Percentiles rank a stretch among this genome's conserved stretches.
These are phyloP conservation scores for Neurospora pannonica DNA, from an alignment of 495 filamentous ascomycete species.

Conservation along the genomic window DNA sequence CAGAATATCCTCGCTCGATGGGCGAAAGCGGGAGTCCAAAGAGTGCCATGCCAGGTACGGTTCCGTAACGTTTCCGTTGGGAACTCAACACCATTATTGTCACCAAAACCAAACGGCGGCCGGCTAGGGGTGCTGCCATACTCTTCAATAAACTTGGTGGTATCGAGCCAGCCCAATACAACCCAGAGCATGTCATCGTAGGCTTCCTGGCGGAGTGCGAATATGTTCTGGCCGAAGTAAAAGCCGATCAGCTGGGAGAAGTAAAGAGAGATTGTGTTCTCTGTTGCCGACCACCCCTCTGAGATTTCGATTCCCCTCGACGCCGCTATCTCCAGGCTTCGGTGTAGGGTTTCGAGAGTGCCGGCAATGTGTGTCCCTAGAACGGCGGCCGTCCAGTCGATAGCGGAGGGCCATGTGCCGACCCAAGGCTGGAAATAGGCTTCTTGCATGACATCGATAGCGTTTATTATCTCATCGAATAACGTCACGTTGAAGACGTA, in stretches of 20 bases:
- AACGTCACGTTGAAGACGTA: slow-evolving; percentile 11
- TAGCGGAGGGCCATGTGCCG: slow-evolving; percentile 76
- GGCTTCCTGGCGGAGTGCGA: slow-evolving; percentile 66
- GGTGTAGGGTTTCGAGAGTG: slow-evolving; percentile 53
- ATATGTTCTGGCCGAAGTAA: slow-evolving; percentile 81
- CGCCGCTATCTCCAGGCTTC: slow-evolving; percentile 26
- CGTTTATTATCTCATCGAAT: slow-evolving; percentile 41
- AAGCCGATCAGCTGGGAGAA: slow-evolving; percentile 65
- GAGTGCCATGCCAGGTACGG: slow-evolving; percentile 59
- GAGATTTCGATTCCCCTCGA: slow-evolving; percentile 18
- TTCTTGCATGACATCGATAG: slow-evolving; percentile 66
- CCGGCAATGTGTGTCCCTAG: slow-evolving; percentile 71
- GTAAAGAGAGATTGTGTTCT: slow-evolving; percentile 74
- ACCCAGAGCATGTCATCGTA: slow-evolving; percentile 98
- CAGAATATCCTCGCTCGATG: slow-evolving; percentile 87
- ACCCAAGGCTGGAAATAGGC: slow-evolving; percentile 66
- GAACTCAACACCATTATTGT: not conserved
- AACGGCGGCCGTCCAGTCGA: slow-evolving; percentile 93
- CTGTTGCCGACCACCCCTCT: slow-evolving; percentile 10
- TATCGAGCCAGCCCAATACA: slow-evolving; percentile 83
- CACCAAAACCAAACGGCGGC: not conserved
- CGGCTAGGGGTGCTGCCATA: slow-evolving; percentile 37
- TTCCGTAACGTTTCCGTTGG: slow-evolving; percentile 7
- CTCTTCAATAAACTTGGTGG: slow-evolving; percentile 60
- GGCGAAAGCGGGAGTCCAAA: slow-evolving; percentile 72